These are phyloP conservation scores for Mycoemilia scoparia DNA, from an alignment of 192 early-diverging fungal species.

Conservation along the genomic window DNA sequence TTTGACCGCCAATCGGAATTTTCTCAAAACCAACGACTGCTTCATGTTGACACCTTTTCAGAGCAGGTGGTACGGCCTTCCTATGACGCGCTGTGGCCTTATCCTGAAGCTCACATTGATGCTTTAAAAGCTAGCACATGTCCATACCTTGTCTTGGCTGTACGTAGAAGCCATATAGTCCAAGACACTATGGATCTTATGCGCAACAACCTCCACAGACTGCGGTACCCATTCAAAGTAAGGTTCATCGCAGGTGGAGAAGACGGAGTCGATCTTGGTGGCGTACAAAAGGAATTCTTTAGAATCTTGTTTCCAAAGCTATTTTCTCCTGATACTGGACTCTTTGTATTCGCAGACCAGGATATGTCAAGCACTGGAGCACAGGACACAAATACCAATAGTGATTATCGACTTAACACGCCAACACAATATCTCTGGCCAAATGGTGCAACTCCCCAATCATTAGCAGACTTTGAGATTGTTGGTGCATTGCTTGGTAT, in stretches of 20 bases:
- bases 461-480: slow-evolving; percentile 49
- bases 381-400: too few species aligned
- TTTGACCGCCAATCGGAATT: slow-evolving; percentile 19
- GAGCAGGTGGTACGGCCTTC: slow-evolving; percentile 10
- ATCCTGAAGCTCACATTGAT: slow-evolving; percentile 7
- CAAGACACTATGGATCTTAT: slow-evolving; percentile 48
- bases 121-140: slow-evolving; percentile 5
- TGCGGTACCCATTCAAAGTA: slow-evolving; percentile 31
- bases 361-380: neutral
- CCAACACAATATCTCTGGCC: slow-evolving; percentile 62
- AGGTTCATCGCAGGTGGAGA: slow-evolving; percentile 77
- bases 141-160: slow-evolving; percentile 65
- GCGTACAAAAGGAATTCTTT: slow-evolving; percentile 93
- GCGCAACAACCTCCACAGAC: neutral
- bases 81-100: slow-evolving; percentile 13
- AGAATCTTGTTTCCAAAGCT: slow-evolving; percentile 55
- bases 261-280: slow-evolving; percentile 88
- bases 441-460: slow-evolving; percentile 39
- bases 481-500: slow-evolving; percentile 79
- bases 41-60: slow-evolving; percentile 12
- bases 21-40: slow-evolving; percentile 14
- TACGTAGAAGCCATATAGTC: slow-evolving; percentile 49
- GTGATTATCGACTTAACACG: too few species aligned
- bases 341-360: slow-evolving; percentile 40
- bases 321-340: slow-evolving; percentile 50